Percentiles rank a stretch among this genome's conserved stretches.
Evolutionary conservation across 179 eudicot genomes (phyloP).

Genomic region (Camellia oleifera): DNA sequence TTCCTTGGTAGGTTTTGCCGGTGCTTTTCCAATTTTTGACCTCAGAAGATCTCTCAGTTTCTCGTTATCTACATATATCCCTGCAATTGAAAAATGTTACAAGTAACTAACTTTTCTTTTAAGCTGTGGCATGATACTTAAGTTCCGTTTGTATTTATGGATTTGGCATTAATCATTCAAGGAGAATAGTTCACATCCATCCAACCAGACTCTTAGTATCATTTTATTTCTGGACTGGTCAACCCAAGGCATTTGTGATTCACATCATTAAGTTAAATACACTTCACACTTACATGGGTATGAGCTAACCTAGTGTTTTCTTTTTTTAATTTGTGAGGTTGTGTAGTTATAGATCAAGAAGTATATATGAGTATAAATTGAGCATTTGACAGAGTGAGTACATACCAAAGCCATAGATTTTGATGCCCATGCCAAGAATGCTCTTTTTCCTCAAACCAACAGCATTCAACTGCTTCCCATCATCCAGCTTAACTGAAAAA

Average conservation of each 20-base stretch:
- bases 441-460: slow-evolving; percentile 49
- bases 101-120: not conserved
- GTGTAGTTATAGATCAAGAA: not conserved
- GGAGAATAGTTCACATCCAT: too few relatives aligned
- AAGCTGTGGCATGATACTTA: not conserved
- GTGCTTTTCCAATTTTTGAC: slow-evolving; percentile 35
- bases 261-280: not conserved
- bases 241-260: too few relatives aligned
- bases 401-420: slow-evolving; percentile 45
- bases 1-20: slow-evolving; percentile 43
- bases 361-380: not conserved
- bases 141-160: not conserved
- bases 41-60: slow-evolving; percentile 33
- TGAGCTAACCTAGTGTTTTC: not conserved
- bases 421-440: slow-evolving; percentile 46
- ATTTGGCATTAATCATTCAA: too few relatives aligned
- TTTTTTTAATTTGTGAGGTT: not conserved
- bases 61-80: slow-evolving; percentile 42
- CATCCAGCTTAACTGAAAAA: slow-evolving; percentile 35
- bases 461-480: slow-evolving; percentile 44
- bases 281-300: not conserved
- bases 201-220: too few relatives aligned
- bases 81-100: slow-evolving; percentile 23
- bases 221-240: too few relatives aligned
- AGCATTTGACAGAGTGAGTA: not conserved